phyloP scores from a whole-genome alignment of 192 early-diverging fungal genomes.

The Backusella psychrophila region DNA sequence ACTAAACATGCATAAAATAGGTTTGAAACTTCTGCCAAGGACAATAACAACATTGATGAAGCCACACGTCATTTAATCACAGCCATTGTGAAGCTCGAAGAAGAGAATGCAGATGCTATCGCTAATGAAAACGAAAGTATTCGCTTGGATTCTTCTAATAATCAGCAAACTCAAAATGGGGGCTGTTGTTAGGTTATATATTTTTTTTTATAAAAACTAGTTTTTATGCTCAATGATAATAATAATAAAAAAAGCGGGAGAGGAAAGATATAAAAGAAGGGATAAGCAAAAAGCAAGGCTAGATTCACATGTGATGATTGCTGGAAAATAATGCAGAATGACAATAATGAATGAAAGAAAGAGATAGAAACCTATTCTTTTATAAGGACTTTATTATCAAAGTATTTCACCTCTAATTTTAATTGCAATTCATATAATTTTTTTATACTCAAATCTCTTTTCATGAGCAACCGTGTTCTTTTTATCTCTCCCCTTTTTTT shows the following conservation, averaged over 20 bases:
- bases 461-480: too few relatives aligned
- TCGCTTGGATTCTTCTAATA: conserved; percentile 13
- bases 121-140: not conserved
- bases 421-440: too few relatives aligned
- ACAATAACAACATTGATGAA: conserved; percentile 59
- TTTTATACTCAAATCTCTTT: too few relatives aligned
- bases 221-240: not conserved
- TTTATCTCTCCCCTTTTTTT: too few relatives aligned
- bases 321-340: not conserved
- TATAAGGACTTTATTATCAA: too few relatives aligned
- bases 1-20: conserved; percentile 16
- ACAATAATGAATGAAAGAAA: not conserved
- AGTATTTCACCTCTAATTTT: not conserved
- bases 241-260: not conserved
- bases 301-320: not conserved
- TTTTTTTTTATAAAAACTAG: too few relatives aligned
- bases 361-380: too few relatives aligned
- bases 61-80: conserved; percentile 50
- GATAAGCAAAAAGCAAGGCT: too few relatives aligned
- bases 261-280: too few relatives aligned
- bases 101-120: conserved; percentile 21
- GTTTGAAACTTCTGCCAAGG: conserved; percentile 63
- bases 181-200: conserved; percentile 1
- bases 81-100: conserved; percentile 40
- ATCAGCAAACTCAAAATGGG: conserved; percentile 7